Evolutionary conservation across 352 stramenopile species (phyloP).

Genomic region (Phytophthora lateralis): DNA sequence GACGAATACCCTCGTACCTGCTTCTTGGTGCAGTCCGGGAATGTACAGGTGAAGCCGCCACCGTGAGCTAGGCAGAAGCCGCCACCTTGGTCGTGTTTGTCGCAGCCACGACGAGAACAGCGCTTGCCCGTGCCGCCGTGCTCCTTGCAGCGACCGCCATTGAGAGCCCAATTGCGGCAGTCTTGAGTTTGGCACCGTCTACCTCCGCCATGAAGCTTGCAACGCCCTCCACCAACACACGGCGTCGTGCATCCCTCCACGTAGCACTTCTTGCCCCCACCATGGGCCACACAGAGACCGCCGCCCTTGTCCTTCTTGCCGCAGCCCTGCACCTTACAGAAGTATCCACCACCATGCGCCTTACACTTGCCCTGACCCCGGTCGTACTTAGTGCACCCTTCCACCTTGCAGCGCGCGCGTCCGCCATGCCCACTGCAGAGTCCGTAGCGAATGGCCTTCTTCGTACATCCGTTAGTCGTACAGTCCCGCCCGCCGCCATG

Average conservation of each 20-base stretch:
- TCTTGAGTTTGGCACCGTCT: slow-evolving; percentile 50
- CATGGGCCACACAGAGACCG: slow-evolving; percentile 76
- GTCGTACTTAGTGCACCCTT: slow-evolving; percentile 80
- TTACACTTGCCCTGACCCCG: slow-evolving; percentile 83
- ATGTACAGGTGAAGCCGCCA: slow-evolving; percentile 69
- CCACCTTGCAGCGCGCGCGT: slow-evolving; percentile 73
- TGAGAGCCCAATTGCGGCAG: slow-evolving; percentile 71
- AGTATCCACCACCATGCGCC: slow-evolving; percentile 80
- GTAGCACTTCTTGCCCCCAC: slow-evolving; percentile 85
- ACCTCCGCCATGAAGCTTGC: slow-evolving; percentile 72
- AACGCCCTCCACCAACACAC: slow-evolving; percentile 75
- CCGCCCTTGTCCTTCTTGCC: slow-evolving; percentile 87
- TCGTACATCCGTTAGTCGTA: slow-evolving; percentile 58
- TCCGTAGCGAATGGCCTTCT: slow-evolving; percentile 82
- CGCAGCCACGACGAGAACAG: slow-evolving; percentile 65
- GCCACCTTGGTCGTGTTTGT: slow-evolving; percentile 83
- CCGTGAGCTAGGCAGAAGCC: slow-evolving; percentile 78
- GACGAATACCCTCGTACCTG: slow-evolving; percentile 44
- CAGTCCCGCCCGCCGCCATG: slow-evolving; percentile 77
- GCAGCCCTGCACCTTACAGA: slow-evolving; percentile 77
- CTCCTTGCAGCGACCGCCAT: slow-evolving; percentile 74
- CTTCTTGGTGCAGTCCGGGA: slow-evolving; percentile 80
- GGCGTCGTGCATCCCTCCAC: slow-evolving; percentile 66
- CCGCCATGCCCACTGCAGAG: slow-evolving; percentile 77
- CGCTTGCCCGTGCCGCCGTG: slow-evolving; percentile 75